These are phyloP conservation scores for Penicillium sp. DNA, from an alignment of 2,329 filamentous ascomycete species.

Conservation along the genomic window DNA sequence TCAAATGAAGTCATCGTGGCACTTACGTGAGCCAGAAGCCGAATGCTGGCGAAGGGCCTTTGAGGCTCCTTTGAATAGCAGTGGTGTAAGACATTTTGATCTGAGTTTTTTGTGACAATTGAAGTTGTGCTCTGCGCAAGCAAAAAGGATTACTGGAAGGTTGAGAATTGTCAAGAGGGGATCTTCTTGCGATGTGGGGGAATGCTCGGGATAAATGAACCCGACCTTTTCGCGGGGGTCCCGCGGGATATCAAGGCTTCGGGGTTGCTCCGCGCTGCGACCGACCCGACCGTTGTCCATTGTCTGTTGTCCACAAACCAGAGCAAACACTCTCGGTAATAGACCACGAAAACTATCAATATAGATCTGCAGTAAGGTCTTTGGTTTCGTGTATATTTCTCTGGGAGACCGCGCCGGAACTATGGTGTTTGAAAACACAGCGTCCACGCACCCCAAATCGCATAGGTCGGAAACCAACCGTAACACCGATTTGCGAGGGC, in stretches of 20 bases:
- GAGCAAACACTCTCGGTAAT: not conserved
- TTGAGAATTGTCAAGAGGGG: not conserved
- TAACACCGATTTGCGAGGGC: no score
- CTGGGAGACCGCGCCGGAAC: not conserved
- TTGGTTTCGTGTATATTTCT: not conserved
- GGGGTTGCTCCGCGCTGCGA: not conserved
- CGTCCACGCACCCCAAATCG: not conserved
- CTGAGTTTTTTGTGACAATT: not conserved
- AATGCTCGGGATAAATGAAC: not conserved
- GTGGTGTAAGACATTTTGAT: slow-evolving; percentile 16
- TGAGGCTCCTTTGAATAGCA: slow-evolving; percentile 12
- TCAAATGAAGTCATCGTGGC: not conserved
- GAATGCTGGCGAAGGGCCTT: slow-evolving; percentile 18
- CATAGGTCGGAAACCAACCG: not conserved
- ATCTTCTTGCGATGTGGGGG: not conserved
- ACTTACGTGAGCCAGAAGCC: slow-evolving; percentile 39
- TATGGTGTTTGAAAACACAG: not conserved
- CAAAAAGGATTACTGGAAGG: not conserved
- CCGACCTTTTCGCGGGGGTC: not conserved
- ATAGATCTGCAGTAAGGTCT: not conserved
- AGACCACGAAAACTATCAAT: not conserved
- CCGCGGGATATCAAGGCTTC: not conserved
- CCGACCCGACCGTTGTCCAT: not conserved
- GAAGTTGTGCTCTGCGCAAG: not conserved
- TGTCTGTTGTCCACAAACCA: not conserved